Conservation (phyloP, 257 asterid genomes). For the Apocynum venetum region DNA sequence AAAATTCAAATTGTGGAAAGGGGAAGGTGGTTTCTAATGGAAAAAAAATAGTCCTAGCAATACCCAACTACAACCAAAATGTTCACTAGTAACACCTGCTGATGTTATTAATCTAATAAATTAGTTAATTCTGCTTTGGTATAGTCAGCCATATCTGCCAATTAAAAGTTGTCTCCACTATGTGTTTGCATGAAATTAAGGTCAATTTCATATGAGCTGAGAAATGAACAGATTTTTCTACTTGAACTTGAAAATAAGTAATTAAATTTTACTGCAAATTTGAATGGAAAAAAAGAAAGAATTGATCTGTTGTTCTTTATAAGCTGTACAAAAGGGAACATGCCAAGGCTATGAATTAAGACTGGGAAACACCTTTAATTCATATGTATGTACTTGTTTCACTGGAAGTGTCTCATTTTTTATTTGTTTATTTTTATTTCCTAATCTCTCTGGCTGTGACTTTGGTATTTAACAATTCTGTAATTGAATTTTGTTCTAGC, state of each 20-base stretch:
- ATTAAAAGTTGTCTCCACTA: not conserved
- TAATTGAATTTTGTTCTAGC: not conserved
- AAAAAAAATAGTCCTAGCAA: not conserved
- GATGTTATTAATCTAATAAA: not conserved
- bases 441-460: not conserved
- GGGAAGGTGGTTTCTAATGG: not conserved
- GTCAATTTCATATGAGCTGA: not conserved
- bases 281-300: not conserved
- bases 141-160: not conserved
- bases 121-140: not conserved
- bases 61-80: not conserved
- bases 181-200: not conserved
- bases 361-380: not conserved
- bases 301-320: not conserved
- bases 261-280: not conserved
- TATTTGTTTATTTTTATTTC: not conserved
- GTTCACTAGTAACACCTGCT: not conserved
- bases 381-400: not conserved
- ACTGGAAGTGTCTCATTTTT: not conserved
- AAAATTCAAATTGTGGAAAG: not conserved
- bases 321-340: not conserved
- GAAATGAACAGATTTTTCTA: not conserved
- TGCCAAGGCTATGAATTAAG: not conserved
- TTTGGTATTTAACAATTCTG: not conserved
- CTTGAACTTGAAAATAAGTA: not conserved